A percentile compares a stretch with the other conserved stretches of the same genome.
These are phyloP conservation scores for Apocynum venetum DNA, from an alignment of 257 asterid genomes.

Conservation along the genomic window DNA sequence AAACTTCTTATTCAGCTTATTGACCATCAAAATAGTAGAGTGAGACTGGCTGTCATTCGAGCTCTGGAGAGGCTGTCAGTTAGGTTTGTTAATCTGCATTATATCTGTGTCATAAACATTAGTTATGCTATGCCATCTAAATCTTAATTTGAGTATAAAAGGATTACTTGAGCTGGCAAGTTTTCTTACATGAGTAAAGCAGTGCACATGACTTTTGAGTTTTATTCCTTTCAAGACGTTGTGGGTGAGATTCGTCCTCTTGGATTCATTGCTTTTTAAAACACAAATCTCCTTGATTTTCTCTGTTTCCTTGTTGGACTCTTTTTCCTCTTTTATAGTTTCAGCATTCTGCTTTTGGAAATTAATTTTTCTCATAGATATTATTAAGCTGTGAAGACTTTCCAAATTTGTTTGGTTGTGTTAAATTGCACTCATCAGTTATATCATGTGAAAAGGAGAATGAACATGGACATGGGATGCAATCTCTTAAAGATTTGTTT, in stretches of 20 bases:
- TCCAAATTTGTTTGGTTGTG: not conserved
- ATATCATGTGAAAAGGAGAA: not conserved
- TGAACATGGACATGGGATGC: not conserved
- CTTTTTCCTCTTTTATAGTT: not conserved
- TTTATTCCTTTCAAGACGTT: not conserved
- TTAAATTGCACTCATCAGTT: not conserved
- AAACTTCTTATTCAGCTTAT: constrained; percentile 57
- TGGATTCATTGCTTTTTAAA: not conserved
- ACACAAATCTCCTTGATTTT: not conserved
- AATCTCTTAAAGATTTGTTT: not conserved
- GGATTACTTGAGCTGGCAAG: not conserved
- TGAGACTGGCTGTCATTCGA: constrained; percentile 49
- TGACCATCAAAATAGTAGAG: constrained; percentile 51
- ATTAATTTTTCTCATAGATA: not conserved
- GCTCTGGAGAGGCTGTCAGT: constrained; percentile 75
- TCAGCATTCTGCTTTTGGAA: not conserved
- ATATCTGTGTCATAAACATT: not conserved
- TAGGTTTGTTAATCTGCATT: constrained; percentile 44
- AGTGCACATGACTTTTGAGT: no score
- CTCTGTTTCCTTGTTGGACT: not conserved
- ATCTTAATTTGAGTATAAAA: not conserved
- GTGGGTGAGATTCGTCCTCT: not conserved
- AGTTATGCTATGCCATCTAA: not conserved
- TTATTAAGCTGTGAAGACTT: not conserved
- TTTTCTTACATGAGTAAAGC: not conserved